Evolutionary conservation across 1,284 basidiomycete genomes (phyloP), one percentile per base, ranked within the genome.

Genomic region (Inonotus hispidus): DNA sequence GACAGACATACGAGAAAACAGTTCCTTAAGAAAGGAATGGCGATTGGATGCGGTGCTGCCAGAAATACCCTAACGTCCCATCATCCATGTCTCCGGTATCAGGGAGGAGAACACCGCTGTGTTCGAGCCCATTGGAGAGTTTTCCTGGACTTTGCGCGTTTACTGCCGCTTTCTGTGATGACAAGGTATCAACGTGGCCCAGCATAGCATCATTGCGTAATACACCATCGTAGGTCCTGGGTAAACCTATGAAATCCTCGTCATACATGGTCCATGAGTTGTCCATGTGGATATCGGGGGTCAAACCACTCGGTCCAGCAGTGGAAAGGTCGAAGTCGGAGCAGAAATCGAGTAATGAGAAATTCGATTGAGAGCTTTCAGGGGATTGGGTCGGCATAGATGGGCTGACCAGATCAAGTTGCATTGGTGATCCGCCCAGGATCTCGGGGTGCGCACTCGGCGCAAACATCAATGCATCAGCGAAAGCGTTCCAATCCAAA

Each of bases 401-500:
- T 27, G 46, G 46, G 14, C 46, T 49, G 25, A 27, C 21, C 46
- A 23, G 25, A 25, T 27, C 46, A 1, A 49, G 23, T 13, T 49
- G 46, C 46, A 49, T 27, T 29, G 46, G 46, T 13, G 46, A 27
- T 8, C 19, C 46, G 25, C 46, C 46, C 46, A 49, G 23, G 23
- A 23, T 27, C 11, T 27, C 3, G 13, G 52, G 19, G 16, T 35
- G 37, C 29, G 52, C 52, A 29, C n/a, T 19, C n/a, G 35, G 35
- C 4, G 38, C 27, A 29, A 16, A n/a, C 57, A 58, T 58, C 29
- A 58, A 14, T 4, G 47, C 57, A 19, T 58, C 47, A 19, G 46
- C 29, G 19, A 58, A 32, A n/a, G 29, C 57, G 16, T 58, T 45
- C 57, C 57, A 58, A 25, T 58, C 57, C 19, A 58, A 46, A 14